Evolutionary conservation across 352 stramenopile genomes (phyloP), one percentile per base, ranked within the genome.

Genomic region (Phytophthora kernoviae): DNA sequence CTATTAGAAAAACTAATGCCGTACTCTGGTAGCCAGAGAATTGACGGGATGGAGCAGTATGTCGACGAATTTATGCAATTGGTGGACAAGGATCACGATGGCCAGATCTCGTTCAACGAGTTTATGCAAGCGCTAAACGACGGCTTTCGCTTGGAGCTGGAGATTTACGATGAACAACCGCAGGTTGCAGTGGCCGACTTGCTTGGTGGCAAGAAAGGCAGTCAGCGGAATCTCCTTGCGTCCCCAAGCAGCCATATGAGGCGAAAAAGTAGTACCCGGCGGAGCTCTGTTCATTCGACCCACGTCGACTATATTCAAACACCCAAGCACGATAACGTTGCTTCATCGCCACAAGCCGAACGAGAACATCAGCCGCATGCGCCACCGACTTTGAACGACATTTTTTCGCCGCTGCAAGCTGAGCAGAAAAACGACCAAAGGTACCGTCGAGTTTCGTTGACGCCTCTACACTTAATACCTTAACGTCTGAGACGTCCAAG

Each of bases 111-210:
- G 36, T 89, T 89, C 56, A 68, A 70, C 1, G 84, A 93, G 60
- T 91, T 93, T 56, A 93, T 91, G 80, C 64, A 91, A 52, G 84
- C 81, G 0, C 50, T 93, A 9, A 80, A 91, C 58, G 68, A 88
- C 57, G 81, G 84, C 8, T 87, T 93, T 30, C 68, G 74, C 5
- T 50, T 93, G 9, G 78, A 93, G 44, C 52, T 93, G 5, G 80
- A 93, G 53, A 88, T 93, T 20, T 91, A 88, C 53, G 68, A 92
- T 12, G 75, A 73, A 24, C 57, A 73, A 21, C 61, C 61, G 10
- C 66, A 75, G 27, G 55, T 71, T 39, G 43, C 56, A 21, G 50
- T 58, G 18, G 30, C 15, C 8, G 61, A 75, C 3, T 32, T 64
- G 12, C 30, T 68, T 26, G 36, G 12, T 24, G 52, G 49, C 11